A percentile compares a stretch with the other conserved stretches of the same genome.
phyloP scores from a whole-genome alignment of 2,329 filamentous ascomycete genomes.

The Diatrype stigma region DNA sequence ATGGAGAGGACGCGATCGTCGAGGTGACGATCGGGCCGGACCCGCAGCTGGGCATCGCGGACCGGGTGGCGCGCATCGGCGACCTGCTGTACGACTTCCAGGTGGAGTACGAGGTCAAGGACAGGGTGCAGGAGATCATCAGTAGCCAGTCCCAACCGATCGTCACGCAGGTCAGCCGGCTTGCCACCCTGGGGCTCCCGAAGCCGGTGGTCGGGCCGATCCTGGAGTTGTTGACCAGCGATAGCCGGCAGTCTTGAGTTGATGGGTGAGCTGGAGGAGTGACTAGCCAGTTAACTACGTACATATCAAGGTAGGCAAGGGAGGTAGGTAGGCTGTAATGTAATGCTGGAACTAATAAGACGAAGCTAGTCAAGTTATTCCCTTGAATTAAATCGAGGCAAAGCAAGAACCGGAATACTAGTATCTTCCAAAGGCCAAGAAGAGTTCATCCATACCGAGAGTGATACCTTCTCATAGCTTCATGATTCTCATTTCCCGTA shows the following conservation, averaged over 20 bases:
- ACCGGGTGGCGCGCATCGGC: constrained; percentile 7
- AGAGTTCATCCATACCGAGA: too few species aligned
- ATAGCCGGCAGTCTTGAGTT: constrained; percentile 15
- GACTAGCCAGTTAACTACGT: too few species aligned
- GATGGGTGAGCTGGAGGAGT: too few species aligned
- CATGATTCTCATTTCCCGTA: too few species aligned
- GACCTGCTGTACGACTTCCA: constrained; percentile 21
- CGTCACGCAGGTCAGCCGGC: constrained; percentile 16
- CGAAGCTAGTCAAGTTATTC: too few species aligned
- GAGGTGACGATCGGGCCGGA: not conserved
- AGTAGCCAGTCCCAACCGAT: constrained; percentile 10
- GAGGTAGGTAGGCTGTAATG: too few species aligned
- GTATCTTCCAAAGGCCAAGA: too few species aligned
- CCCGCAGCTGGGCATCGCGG: not conserved
- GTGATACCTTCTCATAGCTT: too few species aligned
- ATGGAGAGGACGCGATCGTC: not conserved
- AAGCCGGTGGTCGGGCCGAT: constrained; percentile 20
- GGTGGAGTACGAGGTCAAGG: constrained; percentile 22
- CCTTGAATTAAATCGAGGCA: too few species aligned
- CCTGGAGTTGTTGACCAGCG: constrained; percentile 21
- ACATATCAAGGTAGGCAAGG: too few species aligned
- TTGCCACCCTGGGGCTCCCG: constrained; percentile 22
- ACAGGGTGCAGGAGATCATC: constrained; percentile 20
- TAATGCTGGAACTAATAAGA: too few species aligned
- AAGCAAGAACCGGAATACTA: too few species aligned